Conservation (phyloP, 2,329 filamentous ascomycete species). For the Neonectria magnoliae region DNA sequence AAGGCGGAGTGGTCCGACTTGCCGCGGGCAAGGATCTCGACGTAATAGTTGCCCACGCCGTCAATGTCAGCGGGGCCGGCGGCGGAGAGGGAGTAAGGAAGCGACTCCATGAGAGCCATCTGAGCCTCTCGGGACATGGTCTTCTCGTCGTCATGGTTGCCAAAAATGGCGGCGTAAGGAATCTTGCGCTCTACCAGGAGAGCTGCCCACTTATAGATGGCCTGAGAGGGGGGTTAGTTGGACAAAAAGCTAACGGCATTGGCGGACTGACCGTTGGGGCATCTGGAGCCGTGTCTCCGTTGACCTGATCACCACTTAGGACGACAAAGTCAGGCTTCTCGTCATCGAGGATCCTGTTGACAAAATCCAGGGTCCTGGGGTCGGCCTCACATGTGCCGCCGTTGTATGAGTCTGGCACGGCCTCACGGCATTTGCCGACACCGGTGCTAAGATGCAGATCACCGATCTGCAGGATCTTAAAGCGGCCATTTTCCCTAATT, state of each 20-base stretch:
- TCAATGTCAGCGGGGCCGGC: slow-evolving; percentile 86
- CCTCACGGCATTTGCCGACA: slow-evolving; percentile 84
- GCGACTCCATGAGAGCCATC: slow-evolving; percentile 85
- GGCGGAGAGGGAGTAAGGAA: slow-evolving; percentile 89
- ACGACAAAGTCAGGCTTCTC: slow-evolving; percentile 95
- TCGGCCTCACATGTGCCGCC: slow-evolving; percentile 90
- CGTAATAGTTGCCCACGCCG: slow-evolving; percentile 92
- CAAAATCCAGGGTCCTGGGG: slow-evolving; percentile 88
- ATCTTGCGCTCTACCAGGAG: slow-evolving; percentile 87
- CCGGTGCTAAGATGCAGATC: slow-evolving; percentile 95
- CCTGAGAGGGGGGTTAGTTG: slow-evolving; percentile 55
- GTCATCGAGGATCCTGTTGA: slow-evolving; percentile 83
- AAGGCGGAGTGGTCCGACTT: slow-evolving; percentile 86
- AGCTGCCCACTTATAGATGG: slow-evolving; percentile 92
- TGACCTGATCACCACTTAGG: slow-evolving; percentile 92
- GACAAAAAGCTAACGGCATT: not conserved
- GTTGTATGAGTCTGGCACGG: slow-evolving; percentile 77
- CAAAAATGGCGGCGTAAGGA: slow-evolving; percentile 93
- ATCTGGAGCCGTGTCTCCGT: slow-evolving; percentile 91
- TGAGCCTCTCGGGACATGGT: slow-evolving; percentile 79
- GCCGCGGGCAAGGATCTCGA: slow-evolving; percentile 87
- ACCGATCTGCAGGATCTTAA: slow-evolving; percentile 97
- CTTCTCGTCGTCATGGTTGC: slow-evolving; percentile 96
- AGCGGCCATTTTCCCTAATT: slow-evolving; percentile 88
- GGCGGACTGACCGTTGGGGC: slow-evolving; percentile 75